Conservation (phyloP, 2,329 filamentous ascomycete species). For the Diaporthe humulicola region DNA sequence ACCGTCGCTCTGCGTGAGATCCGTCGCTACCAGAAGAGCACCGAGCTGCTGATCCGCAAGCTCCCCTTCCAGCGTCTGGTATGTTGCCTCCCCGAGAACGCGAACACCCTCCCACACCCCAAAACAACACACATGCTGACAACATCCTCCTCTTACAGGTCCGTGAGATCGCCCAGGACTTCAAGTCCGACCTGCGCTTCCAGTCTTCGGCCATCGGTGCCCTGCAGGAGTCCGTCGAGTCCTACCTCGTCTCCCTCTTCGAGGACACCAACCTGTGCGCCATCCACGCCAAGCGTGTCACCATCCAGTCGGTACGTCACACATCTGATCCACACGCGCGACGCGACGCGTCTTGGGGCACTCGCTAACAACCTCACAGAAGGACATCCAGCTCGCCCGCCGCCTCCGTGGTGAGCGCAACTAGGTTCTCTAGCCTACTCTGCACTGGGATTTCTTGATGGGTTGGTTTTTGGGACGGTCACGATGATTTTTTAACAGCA, state of each 20-base stretch:
- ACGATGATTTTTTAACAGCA: slow-evolving; percentile 56
- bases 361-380: slow-evolving; percentile 62
- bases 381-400: slow-evolving; percentile 97
- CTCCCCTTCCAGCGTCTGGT: slow-evolving; percentile 97
- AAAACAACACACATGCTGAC: slow-evolving; percentile 40
- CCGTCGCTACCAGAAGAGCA: slow-evolving; percentile 97
- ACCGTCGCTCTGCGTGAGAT: slow-evolving; percentile 99
- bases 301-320: slow-evolving; percentile 80
- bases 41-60: slow-evolving; percentile 96
- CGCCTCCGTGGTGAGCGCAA: slow-evolving; percentile 95
- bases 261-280: slow-evolving; percentile 99
- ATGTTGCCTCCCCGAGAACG: slow-evolving; percentile 49
- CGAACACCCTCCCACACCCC: not conserved
- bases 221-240: slow-evolving; percentile 98
- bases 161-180: slow-evolving; percentile 95
- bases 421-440: slow-evolving; percentile 61
- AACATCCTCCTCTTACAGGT: slow-evolving; percentile 60
- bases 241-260: slow-evolving; percentile 97
- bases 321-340: not conserved
- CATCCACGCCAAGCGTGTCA: slow-evolving; percentile 99
- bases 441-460: slow-evolving; percentile 39
- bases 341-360: slow-evolving; percentile 3
- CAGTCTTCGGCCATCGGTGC: slow-evolving; percentile 98
- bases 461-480: slow-evolving; percentile 51
- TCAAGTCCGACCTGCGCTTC: slow-evolving; percentile 97